Evolutionary conservation across 192 early-diverging fungal genomes (phyloP).

Genomic region (Coemansia sp.): DNA sequence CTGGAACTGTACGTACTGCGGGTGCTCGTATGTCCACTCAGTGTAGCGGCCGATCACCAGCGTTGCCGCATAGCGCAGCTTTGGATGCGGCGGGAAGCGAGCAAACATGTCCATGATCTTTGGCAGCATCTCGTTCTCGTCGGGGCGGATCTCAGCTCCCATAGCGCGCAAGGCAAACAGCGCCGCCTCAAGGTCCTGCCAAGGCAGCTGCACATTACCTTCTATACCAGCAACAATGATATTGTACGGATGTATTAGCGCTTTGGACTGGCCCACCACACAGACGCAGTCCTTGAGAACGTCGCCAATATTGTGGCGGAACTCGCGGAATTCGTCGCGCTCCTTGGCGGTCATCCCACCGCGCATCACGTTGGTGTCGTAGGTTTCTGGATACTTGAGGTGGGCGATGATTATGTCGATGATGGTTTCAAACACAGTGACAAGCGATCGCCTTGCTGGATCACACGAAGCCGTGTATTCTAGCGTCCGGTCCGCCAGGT

Average conservation of each 20-base stretch:
- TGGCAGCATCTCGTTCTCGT: slow-evolving; percentile 79
- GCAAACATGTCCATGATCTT: slow-evolving; percentile 90
- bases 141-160: slow-evolving; percentile 77
- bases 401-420: slow-evolving; percentile 87
- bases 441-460: slow-evolving; percentile 56
- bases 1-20: slow-evolving; percentile 90
- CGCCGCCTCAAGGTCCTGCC: slow-evolving; percentile 96
- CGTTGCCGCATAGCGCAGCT: slow-evolving; percentile 94
- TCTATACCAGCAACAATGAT: slow-evolving; percentile 55
- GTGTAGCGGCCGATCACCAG: slow-evolving; percentile 96
- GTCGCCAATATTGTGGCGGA: slow-evolving; percentile 95
- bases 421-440: slow-evolving; percentile 69
- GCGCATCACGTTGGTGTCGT: slow-evolving; percentile 52
- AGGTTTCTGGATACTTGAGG: slow-evolving; percentile 75
- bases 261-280: slow-evolving; percentile 76
- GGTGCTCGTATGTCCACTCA: slow-evolving; percentile 87
- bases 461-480: slow-evolving; percentile 57
- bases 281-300: slow-evolving; percentile 93
- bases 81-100: slow-evolving; percentile 86
- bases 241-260: slow-evolving; percentile 68
- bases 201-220: slow-evolving; percentile 54
- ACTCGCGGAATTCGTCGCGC: slow-evolving; percentile 96
- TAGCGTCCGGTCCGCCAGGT: slow-evolving; percentile 68
- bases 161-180: slow-evolving; percentile 93
- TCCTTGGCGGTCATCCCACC: slow-evolving; percentile 77